Evolutionary conservation across 2,329 filamentous ascomycete genomes (phyloP).

Genomic region (Colletotrichum lentis): DNA sequence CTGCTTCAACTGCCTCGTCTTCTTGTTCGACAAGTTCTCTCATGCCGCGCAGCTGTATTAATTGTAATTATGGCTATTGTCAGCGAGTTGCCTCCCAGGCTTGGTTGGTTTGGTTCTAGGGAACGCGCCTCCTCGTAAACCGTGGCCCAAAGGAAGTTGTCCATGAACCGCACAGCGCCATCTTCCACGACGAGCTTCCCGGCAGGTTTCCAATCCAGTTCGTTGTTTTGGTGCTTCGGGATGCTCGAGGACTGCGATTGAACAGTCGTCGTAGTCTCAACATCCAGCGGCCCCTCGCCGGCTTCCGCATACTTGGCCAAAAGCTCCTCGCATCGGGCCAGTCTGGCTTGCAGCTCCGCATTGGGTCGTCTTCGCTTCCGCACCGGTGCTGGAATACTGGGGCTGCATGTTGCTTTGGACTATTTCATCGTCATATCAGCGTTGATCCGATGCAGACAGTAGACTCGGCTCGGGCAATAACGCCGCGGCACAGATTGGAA

Average conservation of each 20-base stretch:
- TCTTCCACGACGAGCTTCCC: constrained; percentile 64
- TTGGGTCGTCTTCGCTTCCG: constrained; percentile 67
- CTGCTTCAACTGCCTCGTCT: neutral
- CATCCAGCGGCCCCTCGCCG: constrained; percentile 19
- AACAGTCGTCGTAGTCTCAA: neutral
- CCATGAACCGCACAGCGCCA: constrained; percentile 63
- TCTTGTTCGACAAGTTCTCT: constrained; percentile 18
- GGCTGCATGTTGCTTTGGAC: constrained; percentile 56
- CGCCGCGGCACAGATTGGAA: neutral
- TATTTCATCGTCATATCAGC: neutral
- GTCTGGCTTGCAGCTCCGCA: constrained; percentile 67
- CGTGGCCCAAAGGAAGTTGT: constrained; percentile 62
- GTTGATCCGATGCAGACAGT: no score
- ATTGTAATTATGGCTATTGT: no score
- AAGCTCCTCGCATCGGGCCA: constrained; percentile 66
- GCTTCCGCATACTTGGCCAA: constrained; percentile 62
- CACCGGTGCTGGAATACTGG: constrained; percentile 66
- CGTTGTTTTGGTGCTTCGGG: constrained; percentile 32
- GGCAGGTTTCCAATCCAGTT: constrained; percentile 51
- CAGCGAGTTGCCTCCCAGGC: neutral
- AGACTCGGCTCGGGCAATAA: no score
- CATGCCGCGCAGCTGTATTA: constrained; percentile 24
- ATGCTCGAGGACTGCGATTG: constrained; percentile 17
- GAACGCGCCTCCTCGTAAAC: constrained; percentile 63
- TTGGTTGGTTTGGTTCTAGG: neutral